phyloP scores from a whole-genome alignment of 2,329 filamentous ascomycete genomes.

The Colletotrichum costaricense region DNA sequence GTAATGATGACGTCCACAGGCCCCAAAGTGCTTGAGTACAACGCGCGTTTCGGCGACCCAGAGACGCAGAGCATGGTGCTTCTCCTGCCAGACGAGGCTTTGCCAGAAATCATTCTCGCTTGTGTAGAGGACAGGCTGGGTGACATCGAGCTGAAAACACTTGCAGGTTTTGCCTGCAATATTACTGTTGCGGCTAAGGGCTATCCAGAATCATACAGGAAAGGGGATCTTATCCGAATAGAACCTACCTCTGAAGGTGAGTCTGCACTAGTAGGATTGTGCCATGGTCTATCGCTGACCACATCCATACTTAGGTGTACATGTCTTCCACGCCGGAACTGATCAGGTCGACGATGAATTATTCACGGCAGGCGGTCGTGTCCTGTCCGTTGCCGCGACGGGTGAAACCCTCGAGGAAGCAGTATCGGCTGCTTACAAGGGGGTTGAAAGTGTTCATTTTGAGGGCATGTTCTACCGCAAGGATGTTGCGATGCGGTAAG shows the following conservation, averaged over 20 bases:
- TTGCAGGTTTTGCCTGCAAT: conserved; percentile 81
- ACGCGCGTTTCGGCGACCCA: conserved; percentile 91
- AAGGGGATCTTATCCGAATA: conserved; percentile 74
- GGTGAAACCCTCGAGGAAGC: conserved; percentile 80
- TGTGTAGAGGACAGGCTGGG: conserved; percentile 82
- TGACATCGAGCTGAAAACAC: conserved; percentile 74
- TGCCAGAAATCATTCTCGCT: conserved; percentile 89
- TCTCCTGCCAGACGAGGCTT: conserved; percentile 81
- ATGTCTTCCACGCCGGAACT: conserved; percentile 95
- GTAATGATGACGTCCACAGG: conserved; percentile 89
- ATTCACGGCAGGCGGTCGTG: conserved; percentile 85
- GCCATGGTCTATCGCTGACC: not conserved
- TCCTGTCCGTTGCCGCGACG: conserved; percentile 91
- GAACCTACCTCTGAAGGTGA: conserved; percentile 47
- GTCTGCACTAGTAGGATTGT: too few species aligned
- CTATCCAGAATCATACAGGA: conserved; percentile 84
- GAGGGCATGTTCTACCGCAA: conserved; percentile 91
- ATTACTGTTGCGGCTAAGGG: conserved; percentile 94
- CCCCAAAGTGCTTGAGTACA: conserved; percentile 90
- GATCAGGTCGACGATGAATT: conserved; percentile 71
- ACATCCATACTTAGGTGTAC: conserved; percentile 54
- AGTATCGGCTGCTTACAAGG: conserved; percentile 87
- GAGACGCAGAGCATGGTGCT: conserved; percentile 90
- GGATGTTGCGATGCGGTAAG: conserved; percentile 77
- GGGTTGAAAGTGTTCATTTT: conserved; percentile 83